A percentile compares a stretch with the other conserved stretches of the same genome.
Conservation (phyloP, 257 asterid genomes). For the Petunia secreta region DNA sequence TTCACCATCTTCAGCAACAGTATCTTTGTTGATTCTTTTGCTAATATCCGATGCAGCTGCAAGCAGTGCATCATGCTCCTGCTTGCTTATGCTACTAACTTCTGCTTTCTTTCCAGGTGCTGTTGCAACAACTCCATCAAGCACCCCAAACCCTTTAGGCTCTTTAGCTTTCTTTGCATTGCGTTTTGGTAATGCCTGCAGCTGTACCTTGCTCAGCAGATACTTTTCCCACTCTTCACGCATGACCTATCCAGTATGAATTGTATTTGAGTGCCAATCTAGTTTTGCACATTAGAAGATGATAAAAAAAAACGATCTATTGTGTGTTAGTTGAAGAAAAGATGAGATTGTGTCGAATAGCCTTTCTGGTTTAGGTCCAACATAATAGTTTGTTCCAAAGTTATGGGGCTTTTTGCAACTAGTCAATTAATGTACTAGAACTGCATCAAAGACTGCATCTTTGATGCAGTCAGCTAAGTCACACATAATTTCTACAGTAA, state of each 20-base stretch:
- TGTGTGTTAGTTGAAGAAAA: slow-evolving; percentile 19
- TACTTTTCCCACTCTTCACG: slow-evolving; percentile 89
- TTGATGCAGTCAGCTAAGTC: too few relatives aligned
- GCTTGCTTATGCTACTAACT: slow-evolving; percentile 74
- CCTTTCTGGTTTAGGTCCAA: background rate
- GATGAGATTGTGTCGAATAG: background rate
- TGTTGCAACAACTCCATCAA: slow-evolving; percentile 69
- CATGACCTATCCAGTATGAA: slow-evolving; percentile 66
- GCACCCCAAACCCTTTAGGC: slow-evolving; percentile 90
- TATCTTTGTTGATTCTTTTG: slow-evolving; percentile 52
- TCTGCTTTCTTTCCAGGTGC: slow-evolving; percentile 76
- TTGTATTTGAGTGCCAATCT: background rate
- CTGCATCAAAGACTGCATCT: too few relatives aligned
- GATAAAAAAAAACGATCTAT: background rate
- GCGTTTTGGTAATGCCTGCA: slow-evolving; percentile 81
- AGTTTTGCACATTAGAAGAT: slow-evolving; percentile 12
- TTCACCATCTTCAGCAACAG: slow-evolving; percentile 40
- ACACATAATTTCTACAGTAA: background rate
- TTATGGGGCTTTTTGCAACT: too few relatives aligned
- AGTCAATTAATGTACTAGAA: too few relatives aligned
- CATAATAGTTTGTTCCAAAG: too few relatives aligned
- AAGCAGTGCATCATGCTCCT: slow-evolving; percentile 84
- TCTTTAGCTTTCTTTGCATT: slow-evolving; percentile 77
- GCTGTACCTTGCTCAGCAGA: slow-evolving; percentile 89
- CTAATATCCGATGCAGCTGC: slow-evolving; percentile 78